Base-by-base conservation (phyloP, 768 basidiomycete species). In the Suillus subluteus region DNA sequence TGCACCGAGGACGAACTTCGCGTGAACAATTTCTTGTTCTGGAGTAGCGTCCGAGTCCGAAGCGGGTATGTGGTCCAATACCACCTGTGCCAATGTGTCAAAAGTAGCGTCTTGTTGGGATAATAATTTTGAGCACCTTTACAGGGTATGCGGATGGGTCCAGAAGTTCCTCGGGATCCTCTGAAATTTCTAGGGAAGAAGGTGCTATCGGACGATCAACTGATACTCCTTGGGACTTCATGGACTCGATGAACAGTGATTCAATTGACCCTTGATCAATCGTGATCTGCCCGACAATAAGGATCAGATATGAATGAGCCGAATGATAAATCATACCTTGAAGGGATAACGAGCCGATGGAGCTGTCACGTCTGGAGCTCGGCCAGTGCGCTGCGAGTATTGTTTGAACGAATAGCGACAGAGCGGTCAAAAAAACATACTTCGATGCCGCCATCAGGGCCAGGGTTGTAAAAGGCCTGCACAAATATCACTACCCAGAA, bases 391-490 rank as follows among this genome's bases (percentile, higher is more conserved):
- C 90, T 92, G 70, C 43, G 32, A 64, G 38, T 26, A 65, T 26
- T 7, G 56, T n/a, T 35, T 65, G 32, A 37, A n/a, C 21, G 6
- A 6, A 16, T 21, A 37, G 37, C 37, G 16, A 23, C 54, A 58
- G 56, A 41, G 38, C 13, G 35, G 15, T 23, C 18, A 13, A 40
- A 52, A 41, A 3, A 44, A 16, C 40, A 46, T 59, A 88, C 91
- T 81, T 88, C 83, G 44, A 93, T 90, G 4, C 83, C 88, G 18
- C 89, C 89, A 41, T 82, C 70, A 1, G 80, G 76, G 26, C 82
- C 79, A 4, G 91, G 91, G 69, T 91, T 90, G 71, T 92, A 93
- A 74, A 92, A 92, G 9, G 90, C 87, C 91, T 93, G 58, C 4
- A 41, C 62, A 48, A 40, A 21, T 48, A 48, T 13, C 3, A 4